A percentile compares a stretch with the other conserved stretches of the same genome.
Conservation (phyloP, 192 early-diverging fungal species). For the Coemansia sp. region DNA sequence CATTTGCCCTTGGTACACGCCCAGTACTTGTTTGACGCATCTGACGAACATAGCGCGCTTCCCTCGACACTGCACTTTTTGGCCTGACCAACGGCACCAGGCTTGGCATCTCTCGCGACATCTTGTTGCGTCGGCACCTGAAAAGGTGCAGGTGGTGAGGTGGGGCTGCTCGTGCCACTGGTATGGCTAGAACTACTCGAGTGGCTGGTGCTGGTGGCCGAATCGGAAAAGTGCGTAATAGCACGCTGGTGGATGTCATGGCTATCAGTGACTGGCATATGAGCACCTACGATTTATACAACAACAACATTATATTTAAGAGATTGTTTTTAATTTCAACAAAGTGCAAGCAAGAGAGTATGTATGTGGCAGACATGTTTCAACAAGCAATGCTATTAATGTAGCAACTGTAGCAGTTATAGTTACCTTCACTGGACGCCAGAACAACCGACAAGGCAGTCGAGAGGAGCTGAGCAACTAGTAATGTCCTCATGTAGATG, state of each 20-base stretch:
- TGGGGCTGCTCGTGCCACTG: not conserved
- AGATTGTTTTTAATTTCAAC: not conserved
- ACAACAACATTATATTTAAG: not conserved
- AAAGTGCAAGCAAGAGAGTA: not conserved
- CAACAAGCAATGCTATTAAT: not conserved
- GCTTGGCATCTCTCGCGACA: not conserved
- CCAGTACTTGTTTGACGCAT: conserved; percentile 9
- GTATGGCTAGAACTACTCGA: not conserved
- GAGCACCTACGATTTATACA: not conserved
- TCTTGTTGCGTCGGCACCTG: not conserved
- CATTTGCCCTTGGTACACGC: conserved; percentile 2
- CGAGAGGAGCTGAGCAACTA: not conserved
- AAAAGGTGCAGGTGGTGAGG: not conserved
- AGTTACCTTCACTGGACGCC: not conserved
- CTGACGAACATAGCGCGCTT: conserved; percentile 1
- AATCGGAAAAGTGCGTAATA: not conserved
- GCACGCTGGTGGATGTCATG: not conserved
- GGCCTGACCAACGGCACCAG: not conserved
- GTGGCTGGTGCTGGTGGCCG: not conserved
- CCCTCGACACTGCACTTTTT: conserved; percentile 4
- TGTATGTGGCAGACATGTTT: not conserved
- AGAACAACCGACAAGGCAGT: not conserved
- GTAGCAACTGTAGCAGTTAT: not conserved
- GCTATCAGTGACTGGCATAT: not conserved
- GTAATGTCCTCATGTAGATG: not conserved